Percentiles rank a stretch among this genome's conserved stretches.
Conservation (phyloP, 768 basidiomycete species). For the Boletus rex-veris region DNA sequence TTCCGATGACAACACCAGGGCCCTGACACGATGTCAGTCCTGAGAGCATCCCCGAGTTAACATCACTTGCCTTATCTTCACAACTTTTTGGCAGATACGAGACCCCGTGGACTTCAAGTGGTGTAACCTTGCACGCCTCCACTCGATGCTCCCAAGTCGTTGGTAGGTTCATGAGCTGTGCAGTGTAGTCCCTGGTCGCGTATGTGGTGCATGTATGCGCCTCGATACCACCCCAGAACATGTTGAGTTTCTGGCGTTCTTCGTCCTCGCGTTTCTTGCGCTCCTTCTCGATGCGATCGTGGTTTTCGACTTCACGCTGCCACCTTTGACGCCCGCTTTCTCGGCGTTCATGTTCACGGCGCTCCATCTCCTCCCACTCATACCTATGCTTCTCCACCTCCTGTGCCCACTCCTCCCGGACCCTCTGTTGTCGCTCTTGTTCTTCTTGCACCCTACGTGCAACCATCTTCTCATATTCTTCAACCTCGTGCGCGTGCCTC, state of each 20-base stretch:
- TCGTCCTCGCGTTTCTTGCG: slow-evolving; percentile 18
- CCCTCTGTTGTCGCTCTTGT: neutral
- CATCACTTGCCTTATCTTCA: slow-evolving; percentile 17
- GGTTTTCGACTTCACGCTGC: slow-evolving; percentile 20
- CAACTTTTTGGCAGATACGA: slow-evolving; percentile 17
- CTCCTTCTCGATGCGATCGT: slow-evolving; percentile 12
- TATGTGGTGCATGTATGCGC: slow-evolving; percentile 24
- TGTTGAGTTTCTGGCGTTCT: slow-evolving; percentile 26
- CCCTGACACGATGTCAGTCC: slow-evolving; percentile 10
- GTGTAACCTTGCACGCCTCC: slow-evolving; percentile 26
- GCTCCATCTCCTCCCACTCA: slow-evolving; percentile 12
- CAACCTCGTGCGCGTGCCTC: neutral
- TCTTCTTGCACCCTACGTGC: slow-evolving; percentile 1
- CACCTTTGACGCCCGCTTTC: slow-evolving; percentile 12
- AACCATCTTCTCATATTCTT: slow-evolving; percentile 1
- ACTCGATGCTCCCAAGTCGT: slow-evolving; percentile 18
- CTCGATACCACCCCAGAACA: slow-evolving; percentile 22
- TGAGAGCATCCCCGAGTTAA: neutral
- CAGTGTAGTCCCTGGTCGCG: slow-evolving; percentile 28
- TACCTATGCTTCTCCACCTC: slow-evolving; percentile 2
- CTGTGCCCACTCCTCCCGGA: slow-evolving; percentile 3
- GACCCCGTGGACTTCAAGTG: slow-evolving; percentile 22
- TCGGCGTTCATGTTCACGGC: slow-evolving; percentile 4
- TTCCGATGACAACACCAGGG: slow-evolving; percentile 19
- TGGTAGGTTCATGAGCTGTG: slow-evolving; percentile 28